Percentiles rank a stretch among this genome's conserved stretches.
Conservation (phyloP, 2,329 filamentous ascomycete species). For the Cytospora schulzeri region DNA sequence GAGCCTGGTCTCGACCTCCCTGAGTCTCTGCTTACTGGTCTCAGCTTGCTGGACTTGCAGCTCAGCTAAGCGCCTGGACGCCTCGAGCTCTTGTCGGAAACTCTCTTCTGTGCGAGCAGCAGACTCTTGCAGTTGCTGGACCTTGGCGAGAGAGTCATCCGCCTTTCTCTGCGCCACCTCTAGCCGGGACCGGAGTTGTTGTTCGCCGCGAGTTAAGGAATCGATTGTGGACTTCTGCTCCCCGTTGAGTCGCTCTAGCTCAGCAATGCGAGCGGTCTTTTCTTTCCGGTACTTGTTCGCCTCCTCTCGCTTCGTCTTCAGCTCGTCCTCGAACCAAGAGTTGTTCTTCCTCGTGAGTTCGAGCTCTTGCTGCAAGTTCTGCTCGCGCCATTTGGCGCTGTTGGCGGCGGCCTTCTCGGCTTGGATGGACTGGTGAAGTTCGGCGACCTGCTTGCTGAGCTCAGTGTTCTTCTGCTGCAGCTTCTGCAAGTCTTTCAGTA, state of each 20-base stretch:
- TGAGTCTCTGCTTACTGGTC: slow-evolving; percentile 69
- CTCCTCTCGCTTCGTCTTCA: slow-evolving; percentile 87
- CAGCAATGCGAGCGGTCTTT: slow-evolving; percentile 85
- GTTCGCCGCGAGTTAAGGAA: slow-evolving; percentile 75
- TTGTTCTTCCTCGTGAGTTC: slow-evolving; percentile 86
- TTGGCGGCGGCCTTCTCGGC: slow-evolving; percentile 77
- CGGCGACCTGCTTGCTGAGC: slow-evolving; percentile 78
- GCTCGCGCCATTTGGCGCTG: slow-evolving; percentile 86
- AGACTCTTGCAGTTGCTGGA: slow-evolving; percentile 84
- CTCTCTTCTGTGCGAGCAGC: slow-evolving; percentile 81
- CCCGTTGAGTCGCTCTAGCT: slow-evolving; percentile 85
- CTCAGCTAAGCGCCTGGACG: slow-evolving; percentile 77
- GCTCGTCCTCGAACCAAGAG: slow-evolving; percentile 89
- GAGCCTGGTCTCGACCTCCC: slow-evolving; percentile 65
- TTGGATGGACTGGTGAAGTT: slow-evolving; percentile 82
- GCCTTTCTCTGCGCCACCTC: slow-evolving; percentile 84
- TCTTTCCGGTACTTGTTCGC: slow-evolving; percentile 91
- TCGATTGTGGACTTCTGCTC: slow-evolving; percentile 79
- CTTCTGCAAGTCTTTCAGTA: slow-evolving; percentile 82
- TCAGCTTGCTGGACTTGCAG: slow-evolving; percentile 76
- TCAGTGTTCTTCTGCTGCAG: slow-evolving; percentile 88
- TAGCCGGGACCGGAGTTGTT: slow-evolving; percentile 76
- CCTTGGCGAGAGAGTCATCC: slow-evolving; percentile 77
- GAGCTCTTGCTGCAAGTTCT: slow-evolving; percentile 86
- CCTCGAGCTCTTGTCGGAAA: slow-evolving; percentile 84